A percentile compares a stretch with the other conserved stretches of the same genome.
phyloP scores from a whole-genome alignment of 441 rosid genomes.

The Theobroma grandiflorum region DNA sequence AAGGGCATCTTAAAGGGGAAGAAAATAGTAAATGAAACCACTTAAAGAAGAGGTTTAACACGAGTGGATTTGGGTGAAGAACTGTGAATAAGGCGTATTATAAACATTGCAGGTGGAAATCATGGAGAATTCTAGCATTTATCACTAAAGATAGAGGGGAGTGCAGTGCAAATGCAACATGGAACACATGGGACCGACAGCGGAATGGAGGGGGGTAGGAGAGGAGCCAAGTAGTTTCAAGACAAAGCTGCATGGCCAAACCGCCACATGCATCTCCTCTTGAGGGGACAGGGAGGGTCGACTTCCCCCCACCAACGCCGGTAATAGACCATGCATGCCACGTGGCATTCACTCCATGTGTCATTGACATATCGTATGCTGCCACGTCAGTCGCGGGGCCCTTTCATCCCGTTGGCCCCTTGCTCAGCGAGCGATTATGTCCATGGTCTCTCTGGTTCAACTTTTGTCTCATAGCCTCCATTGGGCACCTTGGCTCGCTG shows the following conservation, averaged over 20 bases:
- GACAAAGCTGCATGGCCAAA: slow-evolving; percentile 61
- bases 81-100: background rate
- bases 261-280: slow-evolving; percentile 37
- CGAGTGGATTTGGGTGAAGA: background rate
- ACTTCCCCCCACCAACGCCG: slow-evolving; percentile 29
- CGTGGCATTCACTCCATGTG: slow-evolving; percentile 47
- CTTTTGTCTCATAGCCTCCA: slow-evolving; percentile 11
- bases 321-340: slow-evolving; percentile 27
- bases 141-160: background rate
- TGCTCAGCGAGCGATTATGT: background rate
- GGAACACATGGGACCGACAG: slow-evolving; percentile 15
- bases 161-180: background rate
- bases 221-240: slow-evolving; percentile 23
- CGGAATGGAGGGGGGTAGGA: slow-evolving; percentile 34
- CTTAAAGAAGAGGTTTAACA: background rate
- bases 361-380: background rate
- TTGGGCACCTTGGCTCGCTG: slow-evolving; percentile 1
- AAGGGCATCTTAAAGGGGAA: too few species aligned
- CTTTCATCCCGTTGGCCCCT: background rate
- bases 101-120: background rate
- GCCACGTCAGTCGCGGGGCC: slow-evolving; percentile 22
- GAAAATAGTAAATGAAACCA: background rate
- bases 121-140: slow-evolving; percentile 1
- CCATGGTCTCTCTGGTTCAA: background rate
- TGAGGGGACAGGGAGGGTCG: slow-evolving; percentile 30